Evolutionary conservation across 805 yeast genomes (phyloP).

Genomic region (Ascoidea rubescens): DNA sequence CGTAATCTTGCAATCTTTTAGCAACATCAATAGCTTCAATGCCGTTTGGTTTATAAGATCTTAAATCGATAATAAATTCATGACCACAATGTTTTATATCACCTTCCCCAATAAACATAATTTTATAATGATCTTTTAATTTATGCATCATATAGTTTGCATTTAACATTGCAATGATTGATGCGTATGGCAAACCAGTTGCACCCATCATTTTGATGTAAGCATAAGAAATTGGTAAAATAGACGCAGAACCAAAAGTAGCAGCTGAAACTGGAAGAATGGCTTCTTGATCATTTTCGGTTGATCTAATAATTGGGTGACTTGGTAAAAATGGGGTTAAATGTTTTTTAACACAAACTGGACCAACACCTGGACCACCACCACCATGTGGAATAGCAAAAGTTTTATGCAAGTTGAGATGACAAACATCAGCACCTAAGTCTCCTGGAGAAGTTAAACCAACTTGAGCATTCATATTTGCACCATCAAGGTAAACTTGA

Average conservation of each 20-base stretch:
- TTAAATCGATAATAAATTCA: constrained; percentile 85
- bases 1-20: constrained; percentile 93
- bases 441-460: constrained; percentile 97
- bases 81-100: constrained; percentile 79
- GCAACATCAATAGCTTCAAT: constrained; percentile 95
- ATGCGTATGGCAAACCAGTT: constrained; percentile 69
- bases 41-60: constrained; percentile 68
- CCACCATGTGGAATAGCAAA: constrained; percentile 98
- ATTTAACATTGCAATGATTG: constrained; percentile 81
- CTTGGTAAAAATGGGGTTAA: constrained; percentile 71
- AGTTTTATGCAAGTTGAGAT: constrained; percentile 90
- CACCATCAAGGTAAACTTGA: constrained; percentile 95
- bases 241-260: constrained; percentile 91
- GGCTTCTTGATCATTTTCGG: constrained; percentile 25
- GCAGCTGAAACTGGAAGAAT: constrained; percentile 82
- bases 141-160: constrained; percentile 91
- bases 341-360: constrained; percentile 83
- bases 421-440: constrained; percentile 96
- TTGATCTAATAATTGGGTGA: constrained; percentile 49
- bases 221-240: constrained; percentile 86
- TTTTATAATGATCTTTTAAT: constrained; percentile 54
- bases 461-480: constrained; percentile 98
- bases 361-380: constrained; percentile 99
- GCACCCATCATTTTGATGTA: constrained; percentile 93
- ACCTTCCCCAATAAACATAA: constrained; percentile 54